Evolutionary conservation across 2,329 filamentous ascomycete genomes (phyloP).

Genomic region (Talaromyces amestolkiae): DNA sequence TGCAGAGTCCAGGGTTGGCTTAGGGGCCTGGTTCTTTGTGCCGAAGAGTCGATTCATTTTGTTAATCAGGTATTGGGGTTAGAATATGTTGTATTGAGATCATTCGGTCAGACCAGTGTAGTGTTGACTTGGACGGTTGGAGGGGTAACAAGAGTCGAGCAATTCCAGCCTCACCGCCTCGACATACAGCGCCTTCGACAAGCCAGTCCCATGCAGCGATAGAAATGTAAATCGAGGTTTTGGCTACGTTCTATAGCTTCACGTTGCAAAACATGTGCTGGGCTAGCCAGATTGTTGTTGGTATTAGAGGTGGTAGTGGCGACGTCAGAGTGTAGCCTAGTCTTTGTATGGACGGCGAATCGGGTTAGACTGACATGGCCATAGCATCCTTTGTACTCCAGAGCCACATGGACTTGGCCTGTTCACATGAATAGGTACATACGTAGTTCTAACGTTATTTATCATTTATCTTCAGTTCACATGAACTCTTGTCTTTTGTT

Average conservation of each 20-base stretch:
- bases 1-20: slow-evolving; percentile 80
- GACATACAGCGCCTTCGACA: background rate
- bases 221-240: too few relatives aligned
- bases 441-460: background rate
- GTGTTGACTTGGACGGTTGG: background rate
- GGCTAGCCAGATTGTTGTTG: background rate
- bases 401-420: background rate
- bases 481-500: background rate
- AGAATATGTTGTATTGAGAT: background rate
- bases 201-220: background rate
- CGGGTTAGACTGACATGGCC: slow-evolving; percentile 4
- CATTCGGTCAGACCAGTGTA: background rate
- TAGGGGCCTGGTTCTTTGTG: slow-evolving; percentile 78
- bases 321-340: slow-evolving; percentile 9
- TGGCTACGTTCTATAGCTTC: background rate
- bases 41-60: slow-evolving; percentile 95
- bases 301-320: background rate
- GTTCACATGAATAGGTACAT: background rate
- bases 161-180: background rate
- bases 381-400: background rate
- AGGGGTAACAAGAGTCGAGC: slow-evolving; percentile 1
- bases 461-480: background rate
- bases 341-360: background rate
- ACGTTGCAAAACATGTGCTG: background rate
- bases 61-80: background rate